Conservation (phyloP, 2,329 filamentous ascomycete species). For the Allantophomopsis cytisporea region DNA sequence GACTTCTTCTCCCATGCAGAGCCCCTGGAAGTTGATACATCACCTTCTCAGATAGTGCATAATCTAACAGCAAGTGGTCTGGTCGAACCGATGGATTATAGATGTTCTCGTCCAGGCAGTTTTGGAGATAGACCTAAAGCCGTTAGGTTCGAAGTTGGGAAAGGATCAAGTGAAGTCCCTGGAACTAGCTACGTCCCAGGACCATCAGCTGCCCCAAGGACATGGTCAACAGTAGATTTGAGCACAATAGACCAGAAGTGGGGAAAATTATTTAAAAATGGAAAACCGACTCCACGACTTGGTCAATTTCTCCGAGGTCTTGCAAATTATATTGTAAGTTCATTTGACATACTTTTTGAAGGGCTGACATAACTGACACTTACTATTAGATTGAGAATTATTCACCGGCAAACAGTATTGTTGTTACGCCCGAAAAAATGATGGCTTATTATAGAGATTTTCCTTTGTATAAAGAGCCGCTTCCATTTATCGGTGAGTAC, state of each 20-base stretch:
- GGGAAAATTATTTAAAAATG: conserved; percentile 59
- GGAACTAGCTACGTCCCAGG: neutral
- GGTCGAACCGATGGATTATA: conserved; percentile 14
- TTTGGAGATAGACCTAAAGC: conserved; percentile 15
- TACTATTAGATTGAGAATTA: conserved; percentile 51
- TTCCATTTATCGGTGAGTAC: conserved; percentile 54
- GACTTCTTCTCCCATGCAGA: conserved; percentile 28
- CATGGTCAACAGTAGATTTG: conserved; percentile 25
- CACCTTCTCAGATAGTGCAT: conserved; percentile 32
- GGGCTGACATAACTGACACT: too few relatives aligned
- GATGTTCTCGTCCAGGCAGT: conserved; percentile 17
- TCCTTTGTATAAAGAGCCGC: conserved; percentile 47
- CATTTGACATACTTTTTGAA: neutral
- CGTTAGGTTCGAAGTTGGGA: conserved; percentile 13
- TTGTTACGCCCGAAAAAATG: conserved; percentile 67
- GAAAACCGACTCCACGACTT: conserved; percentile 52
- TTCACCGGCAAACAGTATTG: conserved; percentile 50
- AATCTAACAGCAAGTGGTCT: conserved; percentile 13
- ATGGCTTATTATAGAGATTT: conserved; percentile 58
- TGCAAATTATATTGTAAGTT: conserved; percentile 56
- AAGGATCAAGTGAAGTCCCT: neutral
- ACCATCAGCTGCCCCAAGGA: conserved; percentile 4
- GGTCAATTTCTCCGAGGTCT: conserved; percentile 61
- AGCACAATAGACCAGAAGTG: conserved; percentile 59
- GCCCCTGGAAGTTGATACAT: conserved; percentile 32